Evolutionary conservation across 768 basidiomycete species (phyloP).

Genomic region (Lyophyllum shimeji): DNA sequence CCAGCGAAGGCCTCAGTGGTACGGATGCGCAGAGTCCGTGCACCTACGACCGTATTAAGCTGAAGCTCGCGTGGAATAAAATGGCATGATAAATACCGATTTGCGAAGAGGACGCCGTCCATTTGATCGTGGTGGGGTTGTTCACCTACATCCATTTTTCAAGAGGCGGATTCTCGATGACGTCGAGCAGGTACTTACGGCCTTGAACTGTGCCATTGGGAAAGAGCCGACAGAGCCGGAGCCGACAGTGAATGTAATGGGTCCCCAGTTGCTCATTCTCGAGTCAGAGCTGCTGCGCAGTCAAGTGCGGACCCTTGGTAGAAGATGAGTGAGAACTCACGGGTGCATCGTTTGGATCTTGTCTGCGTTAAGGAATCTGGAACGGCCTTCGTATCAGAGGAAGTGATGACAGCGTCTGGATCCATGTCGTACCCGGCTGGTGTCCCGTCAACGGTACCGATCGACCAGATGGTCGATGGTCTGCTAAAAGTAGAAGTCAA

Average conservation of each 20-base stretch:
- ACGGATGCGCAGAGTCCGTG: slow-evolving; percentile 43
- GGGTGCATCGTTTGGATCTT: slow-evolving; percentile 51
- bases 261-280: slow-evolving; percentile 46
- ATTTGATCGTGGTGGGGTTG: slow-evolving; percentile 42
- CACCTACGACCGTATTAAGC: slow-evolving; percentile 26
- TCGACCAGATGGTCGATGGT: slow-evolving; percentile 42
- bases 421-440: slow-evolving; percentile 33
- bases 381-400: background rate
- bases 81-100: slow-evolving; percentile 26
- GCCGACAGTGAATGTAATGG: slow-evolving; percentile 44
- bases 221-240: slow-evolving; percentile 37
- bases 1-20: slow-evolving; percentile 48
- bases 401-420: background rate
- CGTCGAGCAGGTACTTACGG: slow-evolving; percentile 18
- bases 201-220: slow-evolving; percentile 53
- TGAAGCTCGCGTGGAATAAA: background rate
- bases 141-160: slow-evolving; percentile 29
- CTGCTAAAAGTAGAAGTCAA: slow-evolving; percentile 29
- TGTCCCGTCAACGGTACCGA: slow-evolving; percentile 47
- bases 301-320: background rate
- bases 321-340: slow-evolving; percentile 23
- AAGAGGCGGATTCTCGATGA: background rate
- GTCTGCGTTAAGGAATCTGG: slow-evolving; percentile 48
- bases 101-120: slow-evolving; percentile 41
- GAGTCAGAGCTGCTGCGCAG: slow-evolving; percentile 35